These are phyloP conservation scores for Heterococcus sp. DNA, from an alignment of 108 stramenopile genomes.

Conservation along the genomic window DNA sequence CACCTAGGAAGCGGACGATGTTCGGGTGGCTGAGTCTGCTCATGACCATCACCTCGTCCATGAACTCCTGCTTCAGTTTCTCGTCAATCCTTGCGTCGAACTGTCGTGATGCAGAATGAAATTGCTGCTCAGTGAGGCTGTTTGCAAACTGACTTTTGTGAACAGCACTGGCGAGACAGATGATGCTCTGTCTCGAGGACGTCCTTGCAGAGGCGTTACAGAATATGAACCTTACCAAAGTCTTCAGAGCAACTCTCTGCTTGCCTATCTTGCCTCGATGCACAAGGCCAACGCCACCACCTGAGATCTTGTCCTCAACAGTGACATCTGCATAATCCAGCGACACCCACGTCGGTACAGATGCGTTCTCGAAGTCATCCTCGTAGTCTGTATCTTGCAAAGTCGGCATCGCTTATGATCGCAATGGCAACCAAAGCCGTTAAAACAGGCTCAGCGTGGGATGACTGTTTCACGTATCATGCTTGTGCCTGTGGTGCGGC, in stretches of 20 bases:
- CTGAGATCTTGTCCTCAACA: slow-evolving; percentile 17
- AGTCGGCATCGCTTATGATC: too few species aligned
- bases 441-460: too few species aligned
- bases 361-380: too few species aligned
- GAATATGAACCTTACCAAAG: slow-evolving; percentile 23
- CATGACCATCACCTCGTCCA: slow-evolving; percentile 30
- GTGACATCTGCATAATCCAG: neutral
- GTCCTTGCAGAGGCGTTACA: neutral
- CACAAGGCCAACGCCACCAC: slow-evolving; percentile 32
- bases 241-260: slow-evolving; percentile 20
- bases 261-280: slow-evolving; percentile 13
- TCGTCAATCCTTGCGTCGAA: slow-evolving; percentile 31
- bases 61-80: slow-evolving; percentile 17
- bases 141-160: too few species aligned
- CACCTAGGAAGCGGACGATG: slow-evolving; percentile 28
- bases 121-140: too few species aligned
- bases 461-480: too few species aligned
- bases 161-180: neutral
- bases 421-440: too few species aligned
- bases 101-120: neutral
- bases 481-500: too few species aligned
- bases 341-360: too few species aligned
- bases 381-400: too few species aligned
- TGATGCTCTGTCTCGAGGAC: too few species aligned
- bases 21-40: slow-evolving; percentile 29